Conservation (phyloP, 129 eudicot species). For the Saposhnikovia divaricata region DNA sequence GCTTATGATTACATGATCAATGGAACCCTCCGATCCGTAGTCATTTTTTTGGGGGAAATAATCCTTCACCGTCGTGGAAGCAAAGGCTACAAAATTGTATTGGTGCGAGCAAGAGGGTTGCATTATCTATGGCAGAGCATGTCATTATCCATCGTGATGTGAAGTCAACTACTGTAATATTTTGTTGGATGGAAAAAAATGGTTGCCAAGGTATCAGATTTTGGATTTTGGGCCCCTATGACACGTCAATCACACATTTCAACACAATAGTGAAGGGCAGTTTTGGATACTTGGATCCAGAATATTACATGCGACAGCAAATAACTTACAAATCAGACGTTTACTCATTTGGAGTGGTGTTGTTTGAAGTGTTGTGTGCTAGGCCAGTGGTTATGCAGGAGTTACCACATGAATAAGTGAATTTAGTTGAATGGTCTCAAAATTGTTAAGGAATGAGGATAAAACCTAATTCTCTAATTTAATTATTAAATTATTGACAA, state of each 20-base stretch:
- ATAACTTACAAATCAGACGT: slow-evolving; percentile 22
- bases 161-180: slow-evolving; percentile 25
- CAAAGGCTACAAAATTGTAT: slow-evolving; percentile 22
- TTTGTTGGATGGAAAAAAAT: slow-evolving; percentile 22
- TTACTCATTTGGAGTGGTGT: slow-evolving; percentile 29
- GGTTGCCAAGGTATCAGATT: slow-evolving; percentile 31
- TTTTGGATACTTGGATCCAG: neutral
- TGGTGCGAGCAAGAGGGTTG: slow-evolving; percentile 23
- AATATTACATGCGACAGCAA: neutral
- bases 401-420: neutral
- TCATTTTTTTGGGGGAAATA: slow-evolving; percentile 10
- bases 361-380: slow-evolving; percentile 13
- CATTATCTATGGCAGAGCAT: slow-evolving; percentile 20
- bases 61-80: slow-evolving; percentile 19
- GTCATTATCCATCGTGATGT: slow-evolving; percentile 23
- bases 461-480: no score
- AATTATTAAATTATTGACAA: no score
- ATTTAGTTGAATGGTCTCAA: neutral
- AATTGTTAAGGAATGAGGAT: neutral
- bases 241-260: neutral
- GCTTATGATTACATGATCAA: slow-evolving; percentile 21
- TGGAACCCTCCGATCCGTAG: slow-evolving; percentile 17
- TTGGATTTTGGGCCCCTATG: slow-evolving; percentile 22
- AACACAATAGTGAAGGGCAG: slow-evolving; percentile 1
- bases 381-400: neutral